Conservation (phyloP, 2,329 filamentous ascomycete species). For the Myotisia sp. region DNA sequence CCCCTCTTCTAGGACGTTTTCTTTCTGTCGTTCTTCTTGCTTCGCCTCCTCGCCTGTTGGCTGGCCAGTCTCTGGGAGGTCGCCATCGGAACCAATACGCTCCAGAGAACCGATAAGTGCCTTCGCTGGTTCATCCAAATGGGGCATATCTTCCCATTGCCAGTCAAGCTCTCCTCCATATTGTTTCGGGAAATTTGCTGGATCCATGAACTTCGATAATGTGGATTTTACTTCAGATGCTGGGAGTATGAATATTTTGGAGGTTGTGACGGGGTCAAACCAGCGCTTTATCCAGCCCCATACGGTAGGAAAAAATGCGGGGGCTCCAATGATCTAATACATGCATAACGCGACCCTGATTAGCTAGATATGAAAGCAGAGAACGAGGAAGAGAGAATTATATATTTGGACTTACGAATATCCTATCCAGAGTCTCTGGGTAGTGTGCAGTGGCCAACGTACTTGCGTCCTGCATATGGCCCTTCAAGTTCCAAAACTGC, state of each 20-base stretch:
- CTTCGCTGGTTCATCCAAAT: constrained; percentile 44
- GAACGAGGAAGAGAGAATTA: not conserved
- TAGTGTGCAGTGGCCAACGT: constrained; percentile 84
- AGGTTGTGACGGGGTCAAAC: constrained; percentile 87
- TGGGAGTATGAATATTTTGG: constrained; percentile 86
- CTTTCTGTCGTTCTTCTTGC: not conserved
- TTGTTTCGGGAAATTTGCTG: constrained; percentile 68
- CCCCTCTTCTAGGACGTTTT: not conserved
- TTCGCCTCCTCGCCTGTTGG: constrained; percentile 3
- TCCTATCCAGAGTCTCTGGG: constrained; percentile 79
- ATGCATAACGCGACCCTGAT: constrained; percentile 5
- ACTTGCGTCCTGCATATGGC: constrained; percentile 85
- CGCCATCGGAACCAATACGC: constrained; percentile 14
- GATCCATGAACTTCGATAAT: constrained; percentile 67
- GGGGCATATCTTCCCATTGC: constrained; percentile 59
- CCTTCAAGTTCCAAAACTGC: constrained; percentile 91
- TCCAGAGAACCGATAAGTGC: constrained; percentile 21
- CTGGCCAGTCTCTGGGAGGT: constrained; percentile 14
- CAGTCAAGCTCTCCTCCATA: constrained; percentile 83
- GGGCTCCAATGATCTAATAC: constrained; percentile 65
- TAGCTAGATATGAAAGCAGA: not conserved
- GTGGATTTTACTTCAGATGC: constrained; percentile 60
- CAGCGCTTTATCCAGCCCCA: constrained; percentile 89
- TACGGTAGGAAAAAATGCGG: constrained; percentile 78
- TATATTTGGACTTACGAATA: constrained; percentile 40